Evolutionary conservation across 352 stramenopile species (phyloP).

Genomic region (Phytophthora idaei): DNA sequence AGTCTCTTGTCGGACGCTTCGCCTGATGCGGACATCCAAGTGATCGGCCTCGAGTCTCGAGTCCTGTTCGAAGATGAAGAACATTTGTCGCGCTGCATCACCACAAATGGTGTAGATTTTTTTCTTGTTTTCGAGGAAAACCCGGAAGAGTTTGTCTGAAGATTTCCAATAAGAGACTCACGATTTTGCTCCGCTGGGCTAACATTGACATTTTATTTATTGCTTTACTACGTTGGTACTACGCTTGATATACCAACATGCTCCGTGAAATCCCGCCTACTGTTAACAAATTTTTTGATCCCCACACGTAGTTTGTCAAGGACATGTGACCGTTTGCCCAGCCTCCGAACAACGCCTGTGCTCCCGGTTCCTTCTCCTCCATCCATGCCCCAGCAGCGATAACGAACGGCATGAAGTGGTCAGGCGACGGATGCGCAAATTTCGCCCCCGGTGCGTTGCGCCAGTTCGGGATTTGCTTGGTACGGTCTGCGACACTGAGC

Average conservation of each 20-base stretch:
- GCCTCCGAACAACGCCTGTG: conserved; percentile 18
- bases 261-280: not conserved
- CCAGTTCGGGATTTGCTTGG: conserved; percentile 18
- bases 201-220: no score
- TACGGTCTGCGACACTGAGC: conserved; percentile 20
- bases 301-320: conserved; percentile 31
- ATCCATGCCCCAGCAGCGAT: conserved; percentile 26
- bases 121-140: conserved; percentile 35
- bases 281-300: no score
- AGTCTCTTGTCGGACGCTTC: conserved; percentile 23
- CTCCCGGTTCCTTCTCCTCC: conserved; percentile 21
- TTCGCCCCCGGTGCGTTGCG: conserved; percentile 13
- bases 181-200: no score
- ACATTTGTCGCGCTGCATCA: conserved; percentile 24
- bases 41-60: conserved; percentile 29
- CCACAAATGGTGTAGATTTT: conserved; percentile 32
- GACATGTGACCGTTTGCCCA: conserved; percentile 24
- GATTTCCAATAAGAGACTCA: not conserved
- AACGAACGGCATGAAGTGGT: conserved; percentile 30
- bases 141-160: conserved; percentile 28
- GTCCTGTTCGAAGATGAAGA: conserved; percentile 25
- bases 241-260: no score
- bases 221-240: no score
- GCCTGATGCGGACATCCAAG: conserved; percentile 14
- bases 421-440: conserved; percentile 20